Conservation (phyloP, 176 grass and related monocot genomes). For the Carex parvula region DNA sequence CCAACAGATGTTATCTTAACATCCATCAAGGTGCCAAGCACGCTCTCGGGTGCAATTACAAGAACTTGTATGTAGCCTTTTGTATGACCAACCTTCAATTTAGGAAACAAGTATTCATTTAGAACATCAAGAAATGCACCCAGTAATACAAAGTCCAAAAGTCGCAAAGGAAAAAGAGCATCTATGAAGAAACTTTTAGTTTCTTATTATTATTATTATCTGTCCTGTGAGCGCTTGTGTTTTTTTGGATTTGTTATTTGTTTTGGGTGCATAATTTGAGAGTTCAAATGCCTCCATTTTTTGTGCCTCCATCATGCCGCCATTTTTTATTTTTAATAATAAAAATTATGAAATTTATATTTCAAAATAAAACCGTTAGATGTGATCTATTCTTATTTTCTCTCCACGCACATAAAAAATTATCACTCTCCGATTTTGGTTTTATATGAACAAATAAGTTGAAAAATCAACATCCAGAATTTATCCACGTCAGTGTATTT, state of each 20-base stretch:
- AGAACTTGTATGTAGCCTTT: constrained; percentile 93
- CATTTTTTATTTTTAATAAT: too few species aligned
- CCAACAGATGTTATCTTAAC: constrained; percentile 75
- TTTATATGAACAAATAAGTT: too few species aligned
- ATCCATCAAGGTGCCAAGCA: constrained; percentile 63
- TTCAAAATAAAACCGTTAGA: too few species aligned
- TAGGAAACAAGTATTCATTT: constrained; percentile 12
- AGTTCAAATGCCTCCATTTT: too few species aligned
- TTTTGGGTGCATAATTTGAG: neutral
- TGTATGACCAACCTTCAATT: constrained; percentile 78
- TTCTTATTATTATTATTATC: neutral
- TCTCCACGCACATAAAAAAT: too few species aligned
- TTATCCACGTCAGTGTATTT: too few species aligned
- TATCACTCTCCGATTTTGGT: too few species aligned
- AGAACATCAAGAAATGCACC: neutral
- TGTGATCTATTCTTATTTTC: too few species aligned
- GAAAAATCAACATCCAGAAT: too few species aligned
- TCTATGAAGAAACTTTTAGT: neutral
- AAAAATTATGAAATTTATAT: too few species aligned
- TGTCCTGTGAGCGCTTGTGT: neutral
- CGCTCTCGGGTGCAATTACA: constrained; percentile 69
- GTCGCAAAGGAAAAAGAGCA: neutral
- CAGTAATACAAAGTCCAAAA: constrained; percentile 9
- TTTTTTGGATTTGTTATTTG: neutral
- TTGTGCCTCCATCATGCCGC: too few species aligned